Base-by-base conservation (phyloP, 2,329 filamentous ascomycete species). In the Botrytis hyacinthi region DNA sequence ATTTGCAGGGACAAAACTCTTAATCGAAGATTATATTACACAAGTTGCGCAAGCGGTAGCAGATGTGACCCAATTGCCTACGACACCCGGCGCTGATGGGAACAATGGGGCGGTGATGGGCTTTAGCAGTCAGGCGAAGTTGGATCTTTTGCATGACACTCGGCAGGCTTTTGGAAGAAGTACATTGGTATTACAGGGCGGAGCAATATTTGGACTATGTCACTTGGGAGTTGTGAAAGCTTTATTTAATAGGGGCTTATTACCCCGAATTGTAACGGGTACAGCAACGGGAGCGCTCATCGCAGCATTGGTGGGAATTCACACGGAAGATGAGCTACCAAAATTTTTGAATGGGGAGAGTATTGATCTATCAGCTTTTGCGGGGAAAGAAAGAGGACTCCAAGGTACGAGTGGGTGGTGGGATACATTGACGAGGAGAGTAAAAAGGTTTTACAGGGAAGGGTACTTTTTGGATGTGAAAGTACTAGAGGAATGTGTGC, bases 211-310 rank as follows among this genome's bases (percentile, higher is more conserved):
- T 79, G 95, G 95, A 2, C 84, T 97, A 16, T 97, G 93, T 78
- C 95, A 98, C 82, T 82, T 98, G 7, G 95, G 95, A 10, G 94
- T 98, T 9, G 93, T 97, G 57, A 97, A 95, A 80, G 94, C 94
- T 2, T 84, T 98, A 59, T 93, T 95, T 82, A 83, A 94, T 51
- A 89, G 92, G 42, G 93, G 93, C 0, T 84, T 98, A 26, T 85
- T 98, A 63, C 95, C 96, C 6, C 89, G 94, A 61, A 97, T 98
- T 78, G 95, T 98, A 78, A 94, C 94, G 0, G 95, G 95, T 14
- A 97, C 94, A 1, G 95, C 92, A 6, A 97, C 94, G 0, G 95
- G 95, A 22, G 95, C 95, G 14, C 84, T 98, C 78, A 95, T 97
- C 76, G 95, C 94, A 2, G 94, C 94, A 20, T 85, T 98, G 42